Conservation (phyloP, 345 rosid genomes). For the Eucalyptus sp. region DNA sequence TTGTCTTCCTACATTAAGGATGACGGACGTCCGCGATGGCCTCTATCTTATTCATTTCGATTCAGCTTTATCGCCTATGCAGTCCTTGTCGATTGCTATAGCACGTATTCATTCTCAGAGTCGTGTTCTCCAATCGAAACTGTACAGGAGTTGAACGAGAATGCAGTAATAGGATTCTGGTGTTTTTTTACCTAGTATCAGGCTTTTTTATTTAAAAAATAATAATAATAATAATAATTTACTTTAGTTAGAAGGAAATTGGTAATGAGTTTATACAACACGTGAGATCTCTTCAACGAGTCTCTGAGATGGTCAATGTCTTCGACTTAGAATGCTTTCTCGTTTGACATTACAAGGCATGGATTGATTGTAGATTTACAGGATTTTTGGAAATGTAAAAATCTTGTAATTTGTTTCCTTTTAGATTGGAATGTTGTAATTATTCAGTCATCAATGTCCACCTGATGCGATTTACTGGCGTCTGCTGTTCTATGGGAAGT, state of each 20-base stretch:
- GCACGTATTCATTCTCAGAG: slow-evolving; percentile 68
- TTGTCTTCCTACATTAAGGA: slow-evolving; percentile 42
- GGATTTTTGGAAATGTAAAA: not conserved
- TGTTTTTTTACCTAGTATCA: not conserved
- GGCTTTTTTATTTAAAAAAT: not conserved
- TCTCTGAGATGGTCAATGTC: not conserved
- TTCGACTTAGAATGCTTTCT: not conserved
- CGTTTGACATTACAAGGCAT: not conserved
- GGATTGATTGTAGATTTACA: not conserved
- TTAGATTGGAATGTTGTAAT: not conserved
- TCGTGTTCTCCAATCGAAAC: slow-evolving; percentile 34
- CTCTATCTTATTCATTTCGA: slow-evolving; percentile 62
- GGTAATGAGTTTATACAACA: not conserved
- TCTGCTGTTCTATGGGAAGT: not conserved
- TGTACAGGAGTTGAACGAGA: slow-evolving; percentile 5
- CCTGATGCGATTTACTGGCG: not conserved
- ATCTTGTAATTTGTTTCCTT: not conserved
- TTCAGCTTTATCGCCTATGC: slow-evolving; percentile 64
- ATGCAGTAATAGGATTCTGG: not conserved
- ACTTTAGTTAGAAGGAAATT: not conserved
- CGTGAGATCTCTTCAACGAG: not conserved
- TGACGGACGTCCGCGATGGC: slow-evolving; percentile 60
- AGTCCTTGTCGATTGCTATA: slow-evolving; percentile 68
- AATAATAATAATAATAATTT: not conserved
- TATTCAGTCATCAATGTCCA: not conserved